Conservation (phyloP, 2,329 filamentous ascomycete genomes). For the Pyrenochaeta sp. region DNA sequence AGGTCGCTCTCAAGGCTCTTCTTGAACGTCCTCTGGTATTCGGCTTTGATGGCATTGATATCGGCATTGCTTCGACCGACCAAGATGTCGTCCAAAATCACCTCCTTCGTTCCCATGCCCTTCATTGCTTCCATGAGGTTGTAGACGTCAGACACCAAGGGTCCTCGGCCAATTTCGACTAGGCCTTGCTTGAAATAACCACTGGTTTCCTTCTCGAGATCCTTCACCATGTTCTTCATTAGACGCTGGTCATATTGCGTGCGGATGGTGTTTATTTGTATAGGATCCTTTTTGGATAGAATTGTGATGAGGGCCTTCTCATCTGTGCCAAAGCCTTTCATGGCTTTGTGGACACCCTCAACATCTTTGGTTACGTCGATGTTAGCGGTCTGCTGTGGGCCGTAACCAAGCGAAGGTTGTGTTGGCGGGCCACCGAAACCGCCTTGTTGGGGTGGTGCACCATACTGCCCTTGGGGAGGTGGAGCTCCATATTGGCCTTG, state of each 20-base stretch:
- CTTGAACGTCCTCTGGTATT: conserved; percentile 74
- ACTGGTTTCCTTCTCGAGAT: conserved; percentile 78
- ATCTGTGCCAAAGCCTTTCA: conserved; percentile 94
- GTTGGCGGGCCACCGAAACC: conserved; percentile 51
- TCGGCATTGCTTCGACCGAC: conserved; percentile 87
- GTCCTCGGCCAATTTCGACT: conserved; percentile 78
- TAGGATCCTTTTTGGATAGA: conserved; percentile 76
- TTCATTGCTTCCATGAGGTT: conserved; percentile 75
- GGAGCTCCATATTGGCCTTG: conserved; percentile 40
- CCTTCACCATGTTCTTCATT: conserved; percentile 72
- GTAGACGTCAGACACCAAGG: conserved; percentile 78
- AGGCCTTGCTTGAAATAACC: conserved; percentile 79
- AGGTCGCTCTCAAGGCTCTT: conserved; percentile 76
- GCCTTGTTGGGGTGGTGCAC: conserved; percentile 28
- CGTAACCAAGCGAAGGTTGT: conserved; percentile 74
- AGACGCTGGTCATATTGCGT: conserved; percentile 70
- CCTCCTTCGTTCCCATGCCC: conserved; percentile 86
- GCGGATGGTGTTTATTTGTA: conserved; percentile 72
- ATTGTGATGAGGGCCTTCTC: conserved; percentile 78
- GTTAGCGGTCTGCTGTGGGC: conserved; percentile 66
- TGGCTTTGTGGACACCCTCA: conserved; percentile 76
- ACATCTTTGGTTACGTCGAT: conserved; percentile 74
- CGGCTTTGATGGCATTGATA: conserved; percentile 81
- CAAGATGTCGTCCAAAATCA: conserved; percentile 84
- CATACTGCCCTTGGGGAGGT: conserved; percentile 29